Conservation (phyloP, 2,329 filamentous ascomycete species). For the Microascus cirrosus region DNA sequence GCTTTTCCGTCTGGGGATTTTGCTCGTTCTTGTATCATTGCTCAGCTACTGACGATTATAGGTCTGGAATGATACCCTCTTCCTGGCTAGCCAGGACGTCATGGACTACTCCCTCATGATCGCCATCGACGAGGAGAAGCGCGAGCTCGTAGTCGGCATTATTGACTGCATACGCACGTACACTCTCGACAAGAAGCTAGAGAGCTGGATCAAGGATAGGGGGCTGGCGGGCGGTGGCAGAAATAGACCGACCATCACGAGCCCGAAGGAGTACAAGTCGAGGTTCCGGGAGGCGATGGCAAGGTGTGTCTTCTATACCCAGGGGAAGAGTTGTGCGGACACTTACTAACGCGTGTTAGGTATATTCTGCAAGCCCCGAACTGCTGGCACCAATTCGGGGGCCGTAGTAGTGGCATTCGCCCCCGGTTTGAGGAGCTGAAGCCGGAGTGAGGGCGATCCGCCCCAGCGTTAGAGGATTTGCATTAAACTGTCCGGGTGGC, state of each 20-base stretch:
- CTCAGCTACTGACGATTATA: constrained; percentile 1
- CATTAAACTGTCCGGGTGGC: neutral
- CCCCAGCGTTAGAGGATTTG: neutral
- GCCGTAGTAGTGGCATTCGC: constrained; percentile 11
- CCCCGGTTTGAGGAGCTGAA: constrained; percentile 3
- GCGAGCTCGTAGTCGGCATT: constrained; percentile 92
- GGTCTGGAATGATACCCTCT: constrained; percentile 93
- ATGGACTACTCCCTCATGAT: constrained; percentile 99
- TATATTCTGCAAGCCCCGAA: constrained; percentile 67
- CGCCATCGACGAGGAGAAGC: constrained; percentile 79
- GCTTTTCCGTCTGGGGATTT: neutral
- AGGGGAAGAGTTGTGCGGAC: neutral
- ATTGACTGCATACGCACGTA: constrained; percentile 98
- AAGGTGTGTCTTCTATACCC: constrained; percentile 44
- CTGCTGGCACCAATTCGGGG: constrained; percentile 61
- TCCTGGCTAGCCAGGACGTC: constrained; percentile 87
- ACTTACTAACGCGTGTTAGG: constrained; percentile 16
- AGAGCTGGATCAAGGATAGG: constrained; percentile 98
- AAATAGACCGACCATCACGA: constrained; percentile 88
- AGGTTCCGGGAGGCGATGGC: constrained; percentile 96
- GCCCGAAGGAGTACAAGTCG: constrained; percentile 94
- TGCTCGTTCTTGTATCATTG: neutral
- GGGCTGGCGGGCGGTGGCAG: constrained; percentile 67
- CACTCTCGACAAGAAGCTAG: constrained; percentile 99
- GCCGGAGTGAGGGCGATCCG: neutral